Conservation (phyloP, 768 basidiomycete genomes). For the Podaxis sp. region DNA sequence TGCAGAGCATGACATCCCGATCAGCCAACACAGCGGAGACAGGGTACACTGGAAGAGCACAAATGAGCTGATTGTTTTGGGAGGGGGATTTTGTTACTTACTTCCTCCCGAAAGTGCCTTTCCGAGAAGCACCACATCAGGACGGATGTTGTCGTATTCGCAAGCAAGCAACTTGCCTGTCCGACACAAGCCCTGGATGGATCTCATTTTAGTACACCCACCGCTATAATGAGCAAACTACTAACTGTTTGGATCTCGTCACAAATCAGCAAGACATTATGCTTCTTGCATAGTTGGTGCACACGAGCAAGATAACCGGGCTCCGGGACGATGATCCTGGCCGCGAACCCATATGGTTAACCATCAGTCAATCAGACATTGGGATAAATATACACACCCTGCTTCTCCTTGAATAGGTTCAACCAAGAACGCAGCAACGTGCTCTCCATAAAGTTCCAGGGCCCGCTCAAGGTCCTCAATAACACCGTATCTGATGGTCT, state of each 20-base stretch:
- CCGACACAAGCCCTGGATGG: conserved; percentile 73
- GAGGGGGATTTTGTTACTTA: conserved; percentile 34
- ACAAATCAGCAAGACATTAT: conserved; percentile 94
- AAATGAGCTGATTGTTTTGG: neutral
- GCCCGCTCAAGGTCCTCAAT: conserved; percentile 81
- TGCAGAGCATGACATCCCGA: conserved; percentile 91
- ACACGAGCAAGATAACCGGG: conserved; percentile 80
- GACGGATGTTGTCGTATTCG: conserved; percentile 84
- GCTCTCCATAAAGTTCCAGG: conserved; percentile 73
- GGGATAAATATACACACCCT: conserved; percentile 53
- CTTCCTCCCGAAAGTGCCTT: conserved; percentile 97
- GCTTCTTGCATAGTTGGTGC: conserved; percentile 82
- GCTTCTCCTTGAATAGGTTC: conserved; percentile 99
- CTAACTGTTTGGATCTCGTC: conserved; percentile 96
- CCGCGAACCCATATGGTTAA: neutral
- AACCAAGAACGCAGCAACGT: conserved; percentile 90
- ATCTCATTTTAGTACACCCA: neutral
- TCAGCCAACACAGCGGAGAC: conserved; percentile 94
- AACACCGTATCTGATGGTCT: conserved; percentile 79
- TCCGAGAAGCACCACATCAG: conserved; percentile 90
- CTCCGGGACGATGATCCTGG: conserved; percentile 88
- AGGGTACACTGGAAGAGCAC: conserved; percentile 69
- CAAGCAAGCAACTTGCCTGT: conserved; percentile 94
- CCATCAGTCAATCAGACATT: neutral
- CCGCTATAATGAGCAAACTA: conserved; percentile 4